phyloP scores from a whole-genome alignment of 148 eudicot species.

The Diospyros lotus region DNA sequence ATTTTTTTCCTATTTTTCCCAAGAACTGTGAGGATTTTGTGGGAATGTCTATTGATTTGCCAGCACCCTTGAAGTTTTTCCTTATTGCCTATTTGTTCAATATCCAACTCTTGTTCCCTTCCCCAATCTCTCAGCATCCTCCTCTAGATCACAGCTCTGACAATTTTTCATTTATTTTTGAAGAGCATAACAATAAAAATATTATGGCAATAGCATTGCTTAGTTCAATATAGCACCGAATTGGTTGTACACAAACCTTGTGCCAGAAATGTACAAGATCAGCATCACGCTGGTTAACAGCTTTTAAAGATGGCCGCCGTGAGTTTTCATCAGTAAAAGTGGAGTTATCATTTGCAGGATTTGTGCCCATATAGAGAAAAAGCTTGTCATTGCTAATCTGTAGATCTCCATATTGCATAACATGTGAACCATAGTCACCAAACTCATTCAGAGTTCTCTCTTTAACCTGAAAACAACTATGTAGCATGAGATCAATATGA shows the following conservation, averaged over 20 bases:
- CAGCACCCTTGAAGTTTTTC: not conserved
- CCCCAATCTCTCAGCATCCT: not conserved
- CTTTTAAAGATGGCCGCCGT: conserved; percentile 37
- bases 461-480: conserved; percentile 58
- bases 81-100: not conserved
- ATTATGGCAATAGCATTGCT: no score
- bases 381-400: conserved; percentile 49
- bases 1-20: not conserved
- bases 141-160: not conserved
- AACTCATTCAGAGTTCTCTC: conserved; percentile 57
- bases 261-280: conserved; percentile 94
- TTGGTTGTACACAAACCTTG: conserved; percentile 43
- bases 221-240: not conserved
- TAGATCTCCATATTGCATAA: conserved; percentile 83
- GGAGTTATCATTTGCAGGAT: conserved; percentile 83
- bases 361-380: conserved; percentile 66
- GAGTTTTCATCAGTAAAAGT: conserved; percentile 53
- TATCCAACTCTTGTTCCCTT: not conserved
- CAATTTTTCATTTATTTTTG: no score
- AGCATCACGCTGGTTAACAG: conserved; percentile 94
- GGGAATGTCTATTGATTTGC: not conserved
- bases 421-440: conserved; percentile 73
- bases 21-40: not conserved
- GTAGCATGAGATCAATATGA: not conserved
- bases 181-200: not conserved